Base-by-base conservation (phyloP, 345 rosid species). In the Aquilaria malaccensis region DNA sequence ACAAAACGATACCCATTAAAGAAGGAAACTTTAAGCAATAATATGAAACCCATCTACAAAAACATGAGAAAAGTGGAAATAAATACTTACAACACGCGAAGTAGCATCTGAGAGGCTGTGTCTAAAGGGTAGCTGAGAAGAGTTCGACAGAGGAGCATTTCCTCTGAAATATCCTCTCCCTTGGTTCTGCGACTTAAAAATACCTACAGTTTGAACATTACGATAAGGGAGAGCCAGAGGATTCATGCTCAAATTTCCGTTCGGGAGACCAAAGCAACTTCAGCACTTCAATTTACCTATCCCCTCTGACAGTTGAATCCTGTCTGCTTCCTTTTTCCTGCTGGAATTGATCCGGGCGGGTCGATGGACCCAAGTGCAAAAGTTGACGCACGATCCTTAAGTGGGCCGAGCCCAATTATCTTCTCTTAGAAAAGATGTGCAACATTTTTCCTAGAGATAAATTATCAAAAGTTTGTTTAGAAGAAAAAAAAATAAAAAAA, bases 211-310 rank as follows among this genome's bases (percentile, higher is more conserved):
- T 2, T 71, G 65, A 51, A 64, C 59, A 60, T 61, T 62, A 57
- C 74, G 69, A 54, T 71, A 69, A 4, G 84, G 76, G 65, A 84
- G 80, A 32, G 79, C 72, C 45, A 77, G 56, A 62, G 79, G 65
- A 50, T 64, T 81, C 86, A 84, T 84, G 7, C 9, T 43, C 13
- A 62, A 13, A 45, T 7, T 14, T 33, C 30, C 10, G 3, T 32
- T 14, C 31, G 30, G 48, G 55, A 14, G 4, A 49, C 15, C 52
- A n/a, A 49, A 1, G 6, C 15, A 11, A 49, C 22, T 22, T 22
- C 22, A 22, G 22, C 22, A 0, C 22, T 22, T 22, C 22, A 22
- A 22, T 22, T 6, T 45, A 11, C 48, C 11, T 45, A 45, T 45
- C 49, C 11, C 11, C 49, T 45, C 49, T 45, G 22, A 22, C 22